Conservation (phyloP, 208 protist species). For the Leishmania lainsoni region DNA sequence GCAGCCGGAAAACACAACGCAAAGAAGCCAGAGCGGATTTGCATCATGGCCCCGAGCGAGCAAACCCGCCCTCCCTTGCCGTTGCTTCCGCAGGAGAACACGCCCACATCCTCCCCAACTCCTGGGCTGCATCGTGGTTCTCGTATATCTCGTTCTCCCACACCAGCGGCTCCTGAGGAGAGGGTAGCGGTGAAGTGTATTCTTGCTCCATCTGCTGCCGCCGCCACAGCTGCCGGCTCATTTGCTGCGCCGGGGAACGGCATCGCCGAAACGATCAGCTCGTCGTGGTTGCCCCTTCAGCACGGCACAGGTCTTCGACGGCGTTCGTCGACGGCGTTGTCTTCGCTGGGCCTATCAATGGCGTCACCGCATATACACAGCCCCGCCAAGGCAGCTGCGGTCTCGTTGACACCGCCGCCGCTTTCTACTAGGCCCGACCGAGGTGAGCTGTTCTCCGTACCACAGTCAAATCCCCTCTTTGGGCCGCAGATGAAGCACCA, state of each 20-base stretch:
- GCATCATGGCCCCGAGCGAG: conserved; percentile 3
- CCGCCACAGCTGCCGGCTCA: not conserved
- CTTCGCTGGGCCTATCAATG: not conserved
- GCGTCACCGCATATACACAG: not conserved
- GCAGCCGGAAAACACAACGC: not conserved
- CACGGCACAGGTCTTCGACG: not conserved
- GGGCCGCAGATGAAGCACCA: not conserved
- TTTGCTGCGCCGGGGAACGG: not conserved
- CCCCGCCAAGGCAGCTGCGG: not conserved
- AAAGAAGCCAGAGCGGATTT: not conserved
- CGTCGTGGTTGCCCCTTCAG: not conserved
- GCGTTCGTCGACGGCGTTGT: not conserved
- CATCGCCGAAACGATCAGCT: not conserved
- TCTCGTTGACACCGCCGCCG: not conserved
- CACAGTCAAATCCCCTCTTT: not conserved
- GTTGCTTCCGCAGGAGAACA: not conserved
- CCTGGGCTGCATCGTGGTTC: not conserved
- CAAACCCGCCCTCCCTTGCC: not conserved
- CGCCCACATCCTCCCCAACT: not conserved
- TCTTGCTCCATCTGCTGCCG: conserved; percentile 7
- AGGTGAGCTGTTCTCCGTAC: not conserved
- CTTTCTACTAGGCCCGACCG: not conserved
- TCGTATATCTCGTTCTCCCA: not conserved
- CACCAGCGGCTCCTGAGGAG: not conserved
- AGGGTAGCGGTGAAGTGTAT: not conserved